These are phyloP conservation scores for Apiospora kogelbergensis DNA, from an alignment of 2,329 filamentous ascomycete species.

Conservation along the genomic window DNA sequence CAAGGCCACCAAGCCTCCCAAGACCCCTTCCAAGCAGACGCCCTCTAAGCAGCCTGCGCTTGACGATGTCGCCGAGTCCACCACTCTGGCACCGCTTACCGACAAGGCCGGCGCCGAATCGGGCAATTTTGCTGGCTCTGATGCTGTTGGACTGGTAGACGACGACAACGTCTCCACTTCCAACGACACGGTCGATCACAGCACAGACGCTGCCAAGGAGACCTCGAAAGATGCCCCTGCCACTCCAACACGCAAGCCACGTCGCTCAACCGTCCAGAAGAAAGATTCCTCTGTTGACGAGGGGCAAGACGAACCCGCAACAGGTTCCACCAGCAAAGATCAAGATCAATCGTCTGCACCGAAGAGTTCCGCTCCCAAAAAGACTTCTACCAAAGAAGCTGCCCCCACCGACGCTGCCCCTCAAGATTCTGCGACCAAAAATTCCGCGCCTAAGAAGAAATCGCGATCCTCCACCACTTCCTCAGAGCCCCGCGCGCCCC, in stretches of 20 bases:
- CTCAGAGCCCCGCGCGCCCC: neutral
- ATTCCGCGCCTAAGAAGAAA: neutral
- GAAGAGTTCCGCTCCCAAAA: neutral
- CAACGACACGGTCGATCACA: conserved; percentile 25
- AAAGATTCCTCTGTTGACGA: neutral
- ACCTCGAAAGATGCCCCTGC: conserved; percentile 18
- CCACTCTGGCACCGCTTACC: neutral
- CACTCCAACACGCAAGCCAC: conserved; percentile 10
- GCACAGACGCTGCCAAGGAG: conserved; percentile 18
- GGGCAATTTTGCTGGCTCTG: conserved; percentile 18
- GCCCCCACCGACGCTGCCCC: neutral
- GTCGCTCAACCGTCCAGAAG: neutral
- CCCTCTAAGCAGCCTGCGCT: neutral
- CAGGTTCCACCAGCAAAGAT: conserved; percentile 1
- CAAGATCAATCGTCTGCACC: neutral
- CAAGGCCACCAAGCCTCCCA: neutral
- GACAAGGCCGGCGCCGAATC: conserved; percentile 15
- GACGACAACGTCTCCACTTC: conserved; percentile 23
- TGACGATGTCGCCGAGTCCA: neutral
- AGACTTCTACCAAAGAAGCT: neutral
- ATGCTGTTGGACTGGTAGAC: conserved; percentile 18
- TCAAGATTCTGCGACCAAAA: neutral
- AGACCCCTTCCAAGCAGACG: neutral
- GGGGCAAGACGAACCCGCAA: neutral
- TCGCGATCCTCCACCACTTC: neutral